Conservation (phyloP, 306 rosid species). For the Lablab purpureus region DNA sequence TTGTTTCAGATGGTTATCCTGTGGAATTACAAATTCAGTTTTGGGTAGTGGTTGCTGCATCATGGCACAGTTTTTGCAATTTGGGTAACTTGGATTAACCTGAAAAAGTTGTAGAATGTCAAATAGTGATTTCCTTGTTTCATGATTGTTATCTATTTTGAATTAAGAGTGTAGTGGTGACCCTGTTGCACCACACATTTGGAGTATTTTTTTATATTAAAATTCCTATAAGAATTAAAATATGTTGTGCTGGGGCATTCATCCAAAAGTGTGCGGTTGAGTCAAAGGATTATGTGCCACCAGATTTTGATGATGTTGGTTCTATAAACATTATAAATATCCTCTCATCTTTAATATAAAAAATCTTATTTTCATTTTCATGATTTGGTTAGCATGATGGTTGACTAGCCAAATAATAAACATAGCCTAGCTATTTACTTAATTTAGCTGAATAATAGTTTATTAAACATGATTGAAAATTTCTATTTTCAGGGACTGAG, state of each 20-base stretch:
- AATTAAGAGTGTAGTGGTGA: slow-evolving; percentile 9
- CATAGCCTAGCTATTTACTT: background rate
- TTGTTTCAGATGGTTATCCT: slow-evolving; percentile 38
- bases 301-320: slow-evolving; percentile 35
- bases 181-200: background rate
- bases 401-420: background rate
- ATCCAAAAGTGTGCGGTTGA: background rate
- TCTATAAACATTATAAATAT: background rate
- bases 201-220: background rate
- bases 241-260: slow-evolving; percentile 10
- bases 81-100: background rate
- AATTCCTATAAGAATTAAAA: slow-evolving; percentile 12
- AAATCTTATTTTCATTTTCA: background rate
- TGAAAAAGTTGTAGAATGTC: too few relatives aligned
- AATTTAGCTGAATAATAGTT: slow-evolving; percentile 8
- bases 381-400: slow-evolving; percentile 22
- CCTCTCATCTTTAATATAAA: background rate
- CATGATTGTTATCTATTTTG: slow-evolving; percentile 19
- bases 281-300: slow-evolving; percentile 6
- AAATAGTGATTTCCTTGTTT: slow-evolving; percentile 6
- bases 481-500: slow-evolving; percentile 70
- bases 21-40: slow-evolving; percentile 36
- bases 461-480: slow-evolving; percentile 1
- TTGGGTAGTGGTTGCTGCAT: background rate
- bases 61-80: background rate